Evolutionary conservation across 306 rosid genomes (phyloP), one percentile per base, ranked within the genome.

Genomic region (Quercus variabilis): DNA sequence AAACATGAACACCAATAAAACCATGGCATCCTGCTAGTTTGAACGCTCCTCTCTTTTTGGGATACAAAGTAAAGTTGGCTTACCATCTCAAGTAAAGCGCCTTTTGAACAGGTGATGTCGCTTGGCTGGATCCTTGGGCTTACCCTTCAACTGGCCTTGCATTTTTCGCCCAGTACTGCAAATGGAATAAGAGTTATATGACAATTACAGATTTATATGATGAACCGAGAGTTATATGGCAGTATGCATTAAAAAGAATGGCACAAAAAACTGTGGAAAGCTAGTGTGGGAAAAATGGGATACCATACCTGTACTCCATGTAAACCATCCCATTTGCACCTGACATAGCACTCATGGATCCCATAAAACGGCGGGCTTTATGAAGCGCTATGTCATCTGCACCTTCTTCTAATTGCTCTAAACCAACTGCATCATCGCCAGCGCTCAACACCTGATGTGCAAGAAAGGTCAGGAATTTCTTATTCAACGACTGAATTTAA

Each of bases 321-420:
- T 94, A 94, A 75, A 89, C 88, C 92, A 86, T 90, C 77, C 97
- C 97, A 65, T 91, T 89, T 41, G 99, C 97, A 64, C 99, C 99
- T 4, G 99, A 95, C 97, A 95, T 90, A 13, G 91, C 92, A 69
- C 97, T 94, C 99, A 94, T 90, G 35, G 98, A 90, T 81, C 89
- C 97, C 65, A 78, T 83, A 30, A 75, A 85, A 23, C 95, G 97
- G 14, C 95, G 97, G 41, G 91, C 90, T 76, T 79, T 83, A 71
- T 78, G 81, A 54, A 92, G 95, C 17, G 99, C 94, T 78, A 95
- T 84, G 71, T 92, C 98, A 81, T 95, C 97, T 15, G 95, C 77
- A 79, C 90, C 98, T 83, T 92, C 97, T 68, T 95, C 98, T 79
- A 95, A 84, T 82, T 95, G 97, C 80, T 92, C 98, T 80, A 92